Percentiles rank a stretch among this genome's conserved stretches.
phyloP scores from a whole-genome alignment of 2,329 filamentous ascomycete genomes.

The Macrophomina tecta region DNA sequence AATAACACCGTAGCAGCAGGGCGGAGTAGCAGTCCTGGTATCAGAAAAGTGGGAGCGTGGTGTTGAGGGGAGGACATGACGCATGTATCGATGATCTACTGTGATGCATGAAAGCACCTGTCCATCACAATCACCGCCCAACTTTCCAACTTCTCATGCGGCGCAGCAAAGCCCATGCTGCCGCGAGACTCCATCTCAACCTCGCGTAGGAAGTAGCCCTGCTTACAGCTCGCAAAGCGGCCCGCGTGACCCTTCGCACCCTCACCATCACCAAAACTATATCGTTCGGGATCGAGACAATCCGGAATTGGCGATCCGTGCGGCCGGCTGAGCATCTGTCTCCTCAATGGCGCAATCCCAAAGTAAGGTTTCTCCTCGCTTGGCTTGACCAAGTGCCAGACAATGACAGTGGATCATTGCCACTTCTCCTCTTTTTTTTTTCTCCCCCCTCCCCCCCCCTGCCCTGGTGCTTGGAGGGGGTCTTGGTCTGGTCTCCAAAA shows the following conservation, averaged over 20 bases:
- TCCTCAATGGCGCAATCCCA: slow-evolving; percentile 1
- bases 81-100: neutral
- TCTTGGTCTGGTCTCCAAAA: neutral
- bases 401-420: neutral
- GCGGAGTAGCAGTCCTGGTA: neutral
- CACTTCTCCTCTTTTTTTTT: neutral
- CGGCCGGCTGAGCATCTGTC: neutral
- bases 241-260: neutral
- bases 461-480: neutral
- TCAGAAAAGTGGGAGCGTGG: slow-evolving; percentile 1
- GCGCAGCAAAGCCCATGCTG: neutral
- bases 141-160: neutral
- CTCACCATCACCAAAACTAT: neutral
- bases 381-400: neutral
- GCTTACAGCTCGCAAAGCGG: neutral
- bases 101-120: neutral
- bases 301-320: slow-evolving; percentile 14
- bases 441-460: too few species aligned
- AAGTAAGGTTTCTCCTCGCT: slow-evolving; percentile 3
- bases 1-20: neutral
- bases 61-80: neutral
- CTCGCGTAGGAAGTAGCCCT: slow-evolving; percentile 10
- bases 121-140: slow-evolving; percentile 12
- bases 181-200: neutral
- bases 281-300: neutral